A percentile compares a stretch with the other conserved stretches of the same genome.
Conservation (phyloP, 2,329 filamentous ascomycete genomes). For the Colletotrichum eleusines region DNA sequence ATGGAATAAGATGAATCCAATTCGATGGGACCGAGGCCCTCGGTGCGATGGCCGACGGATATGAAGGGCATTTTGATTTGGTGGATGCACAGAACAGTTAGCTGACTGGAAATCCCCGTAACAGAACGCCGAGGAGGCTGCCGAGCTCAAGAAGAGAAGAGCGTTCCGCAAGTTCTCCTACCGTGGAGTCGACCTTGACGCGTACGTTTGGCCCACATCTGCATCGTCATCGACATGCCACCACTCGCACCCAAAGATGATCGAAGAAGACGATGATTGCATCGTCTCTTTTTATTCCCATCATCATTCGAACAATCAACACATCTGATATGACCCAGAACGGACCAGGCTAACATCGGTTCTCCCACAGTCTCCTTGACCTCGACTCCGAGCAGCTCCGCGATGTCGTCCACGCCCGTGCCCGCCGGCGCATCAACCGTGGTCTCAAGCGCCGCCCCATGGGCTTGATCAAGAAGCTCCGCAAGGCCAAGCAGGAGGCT, state of each 20-base stretch:
- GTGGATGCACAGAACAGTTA: constrained; percentile 47
- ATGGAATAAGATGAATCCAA: constrained; percentile 22
- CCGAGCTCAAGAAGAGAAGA: constrained; percentile 99
- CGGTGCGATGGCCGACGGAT: constrained; percentile 20
- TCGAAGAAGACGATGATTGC: not conserved
- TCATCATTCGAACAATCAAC: constrained; percentile 10
- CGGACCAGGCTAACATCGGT: constrained; percentile 35
- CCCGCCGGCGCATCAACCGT: constrained; percentile 98
- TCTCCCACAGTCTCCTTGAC: constrained; percentile 85
- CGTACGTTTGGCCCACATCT: constrained; percentile 74
- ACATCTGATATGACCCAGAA: constrained; percentile 32
- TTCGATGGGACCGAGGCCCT: constrained; percentile 11
- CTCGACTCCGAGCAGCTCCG: constrained; percentile 98
- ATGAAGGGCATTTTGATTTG: constrained; percentile 9
- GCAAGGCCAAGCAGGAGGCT: constrained; percentile 98
- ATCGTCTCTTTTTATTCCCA: constrained; percentile 1
- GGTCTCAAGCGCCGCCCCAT: constrained; percentile 99
- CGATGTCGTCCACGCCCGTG: constrained; percentile 99
- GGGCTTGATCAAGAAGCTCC: constrained; percentile 99
- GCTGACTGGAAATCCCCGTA: constrained; percentile 40
- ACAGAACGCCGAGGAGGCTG: constrained; percentile 98
- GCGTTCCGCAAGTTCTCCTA: constrained; percentile 99
- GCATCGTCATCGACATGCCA: constrained; percentile 35
- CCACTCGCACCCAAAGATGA: constrained; percentile 13
- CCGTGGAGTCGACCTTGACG: constrained; percentile 99